Evolutionary conservation across 2,329 filamentous ascomycete species (phyloP).

Genomic region (Colletotrichum sp.): DNA sequence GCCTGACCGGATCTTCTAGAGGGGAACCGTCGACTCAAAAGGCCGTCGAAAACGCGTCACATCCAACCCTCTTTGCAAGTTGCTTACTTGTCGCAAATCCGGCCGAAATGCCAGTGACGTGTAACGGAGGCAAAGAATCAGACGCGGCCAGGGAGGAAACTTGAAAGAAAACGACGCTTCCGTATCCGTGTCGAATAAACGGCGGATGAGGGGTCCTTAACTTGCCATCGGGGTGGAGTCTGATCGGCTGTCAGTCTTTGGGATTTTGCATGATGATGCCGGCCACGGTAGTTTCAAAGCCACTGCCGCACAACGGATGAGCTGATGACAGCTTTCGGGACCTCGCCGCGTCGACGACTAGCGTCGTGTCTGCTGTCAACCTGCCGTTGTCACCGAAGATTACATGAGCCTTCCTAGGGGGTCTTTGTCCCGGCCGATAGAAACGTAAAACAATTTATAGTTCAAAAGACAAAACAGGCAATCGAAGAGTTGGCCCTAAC

Average conservation of each 20-base stretch:
- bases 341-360: background rate
- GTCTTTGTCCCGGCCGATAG: background rate
- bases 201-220: background rate
- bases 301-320: constrained; percentile 2
- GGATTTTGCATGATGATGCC: background rate
- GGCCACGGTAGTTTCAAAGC: constrained; percentile 3
- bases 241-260: background rate
- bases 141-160: background rate
- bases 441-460: background rate
- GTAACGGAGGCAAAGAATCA: background rate
- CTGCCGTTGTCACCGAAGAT: background rate
- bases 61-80: background rate
- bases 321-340: background rate
- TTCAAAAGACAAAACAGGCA: background rate
- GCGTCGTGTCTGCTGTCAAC: background rate
- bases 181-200: background rate
- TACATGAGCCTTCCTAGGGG: background rate
- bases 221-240: background rate
- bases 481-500: background rate
- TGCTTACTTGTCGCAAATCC: background rate
- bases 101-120: background rate
- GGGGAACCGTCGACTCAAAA: background rate
- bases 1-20: background rate
- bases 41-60: background rate
- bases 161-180: background rate